Percentiles rank a stretch among this genome's conserved stretches.
Evolutionary conservation across 495 filamentous ascomycete genomes (phyloP).

Genomic region (Penicillium manginii): DNA sequence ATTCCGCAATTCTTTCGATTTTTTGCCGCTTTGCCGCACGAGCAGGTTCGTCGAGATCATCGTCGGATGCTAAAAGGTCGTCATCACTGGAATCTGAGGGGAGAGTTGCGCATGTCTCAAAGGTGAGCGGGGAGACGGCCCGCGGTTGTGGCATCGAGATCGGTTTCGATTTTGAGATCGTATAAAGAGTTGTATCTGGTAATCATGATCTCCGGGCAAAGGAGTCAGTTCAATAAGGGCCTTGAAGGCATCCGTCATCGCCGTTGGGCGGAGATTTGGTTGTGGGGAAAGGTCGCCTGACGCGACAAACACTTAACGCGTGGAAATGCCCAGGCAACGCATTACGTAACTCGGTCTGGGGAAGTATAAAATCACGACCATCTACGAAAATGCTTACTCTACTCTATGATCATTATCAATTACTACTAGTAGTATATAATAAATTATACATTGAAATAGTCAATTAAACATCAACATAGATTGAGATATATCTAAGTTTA

Average conservation of each 20-base stretch:
- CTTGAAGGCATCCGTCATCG: constrained; percentile 30
- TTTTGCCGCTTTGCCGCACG: constrained; percentile 56
- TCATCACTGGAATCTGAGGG: constrained; percentile 42
- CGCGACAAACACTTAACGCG: constrained; percentile 46
- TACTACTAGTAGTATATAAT: neutral
- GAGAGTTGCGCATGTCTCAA: constrained; percentile 53
- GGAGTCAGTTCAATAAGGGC: constrained; percentile 17
- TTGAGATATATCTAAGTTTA: constrained; percentile 9
- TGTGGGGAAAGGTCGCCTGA: constrained; percentile 21
- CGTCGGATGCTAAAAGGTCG: constrained; percentile 59
- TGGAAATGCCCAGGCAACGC: constrained; percentile 32
- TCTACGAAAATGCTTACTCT: too few relatives aligned
- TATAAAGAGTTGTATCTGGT: constrained; percentile 7
- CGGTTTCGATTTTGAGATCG: constrained; percentile 9
- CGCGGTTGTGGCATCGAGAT: constrained; percentile 44
- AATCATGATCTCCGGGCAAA: constrained; percentile 29
- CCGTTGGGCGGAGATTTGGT: constrained; percentile 15
- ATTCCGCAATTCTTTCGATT: constrained; percentile 60
- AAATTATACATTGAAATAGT: neutral
- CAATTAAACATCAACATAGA: neutral
- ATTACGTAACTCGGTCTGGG: constrained; percentile 15
- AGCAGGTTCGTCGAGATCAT: constrained; percentile 52
- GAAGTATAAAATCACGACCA: constrained; percentile 1
- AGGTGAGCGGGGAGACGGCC: constrained; percentile 42
- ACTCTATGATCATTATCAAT: neutral